phyloP scores from a whole-genome alignment of 2,329 filamentous ascomycete species.

The Trichophyton simii region DNA sequence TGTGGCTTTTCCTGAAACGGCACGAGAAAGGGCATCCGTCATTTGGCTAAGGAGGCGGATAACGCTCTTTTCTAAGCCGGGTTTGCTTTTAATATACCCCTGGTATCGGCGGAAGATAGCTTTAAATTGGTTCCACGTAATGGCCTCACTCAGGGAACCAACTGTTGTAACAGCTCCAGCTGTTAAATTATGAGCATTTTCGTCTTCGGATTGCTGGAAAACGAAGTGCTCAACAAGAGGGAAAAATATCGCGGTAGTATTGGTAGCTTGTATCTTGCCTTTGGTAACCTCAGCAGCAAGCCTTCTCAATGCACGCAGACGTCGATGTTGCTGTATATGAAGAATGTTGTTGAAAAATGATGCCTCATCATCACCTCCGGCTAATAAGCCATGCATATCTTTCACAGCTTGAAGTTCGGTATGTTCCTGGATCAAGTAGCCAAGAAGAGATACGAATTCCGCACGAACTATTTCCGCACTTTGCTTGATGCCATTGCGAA shows the following conservation, averaged over 20 bases:
- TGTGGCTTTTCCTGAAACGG: slow-evolving; percentile 25
- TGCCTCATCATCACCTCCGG: slow-evolving; percentile 59
- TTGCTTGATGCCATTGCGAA: slow-evolving; percentile 65
- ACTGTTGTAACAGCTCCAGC: slow-evolving; percentile 78
- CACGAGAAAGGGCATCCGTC: slow-evolving; percentile 59
- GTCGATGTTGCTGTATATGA: slow-evolving; percentile 75
- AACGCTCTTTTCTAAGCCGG: slow-evolving; percentile 73
- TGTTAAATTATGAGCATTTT: slow-evolving; percentile 62
- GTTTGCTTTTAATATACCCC: slow-evolving; percentile 65
- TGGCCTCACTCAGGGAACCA: slow-evolving; percentile 55
- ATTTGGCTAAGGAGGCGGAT: slow-evolving; percentile 70
- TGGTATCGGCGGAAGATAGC: slow-evolving; percentile 74
- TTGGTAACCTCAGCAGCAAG: slow-evolving; percentile 56
- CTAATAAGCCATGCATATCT: slow-evolving; percentile 61
- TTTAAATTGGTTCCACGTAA: slow-evolving; percentile 87
- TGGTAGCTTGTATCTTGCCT: slow-evolving; percentile 57
- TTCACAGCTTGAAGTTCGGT: slow-evolving; percentile 56
- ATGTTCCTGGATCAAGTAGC: slow-evolving; percentile 60
- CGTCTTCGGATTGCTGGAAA: slow-evolving; percentile 70
- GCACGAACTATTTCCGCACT: slow-evolving; percentile 70
- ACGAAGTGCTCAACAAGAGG: slow-evolving; percentile 91
- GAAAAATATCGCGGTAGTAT: slow-evolving; percentile 75
- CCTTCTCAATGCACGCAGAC: slow-evolving; percentile 69
- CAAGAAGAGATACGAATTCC: slow-evolving; percentile 70
- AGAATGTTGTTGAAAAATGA: slow-evolving; percentile 90